Evolutionary conservation across 2,329 filamentous ascomycete species (phyloP).

Genomic region (Paradendryphiella salina): DNA sequence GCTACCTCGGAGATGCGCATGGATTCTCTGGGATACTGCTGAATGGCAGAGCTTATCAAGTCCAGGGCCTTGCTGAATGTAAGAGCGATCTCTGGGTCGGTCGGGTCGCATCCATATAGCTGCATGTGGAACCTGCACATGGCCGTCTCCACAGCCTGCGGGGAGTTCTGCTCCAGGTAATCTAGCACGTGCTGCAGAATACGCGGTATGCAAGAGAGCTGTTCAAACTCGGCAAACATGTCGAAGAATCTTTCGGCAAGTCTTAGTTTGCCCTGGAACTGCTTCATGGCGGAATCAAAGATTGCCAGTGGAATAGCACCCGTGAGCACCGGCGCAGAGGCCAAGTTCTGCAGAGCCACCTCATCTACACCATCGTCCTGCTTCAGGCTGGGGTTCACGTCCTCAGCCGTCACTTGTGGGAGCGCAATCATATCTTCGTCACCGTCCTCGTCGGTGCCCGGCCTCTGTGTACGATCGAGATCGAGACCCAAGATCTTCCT

Average conservation of each 20-base stretch:
- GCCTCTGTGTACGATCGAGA: constrained; percentile 47
- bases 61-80: constrained; percentile 68
- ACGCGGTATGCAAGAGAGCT: constrained; percentile 64
- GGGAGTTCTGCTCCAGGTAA: constrained; percentile 62
- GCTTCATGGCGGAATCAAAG: constrained; percentile 81
- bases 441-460: constrained; percentile 52
- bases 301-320: constrained; percentile 94
- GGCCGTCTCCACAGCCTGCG: constrained; percentile 60
- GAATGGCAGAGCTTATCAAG: constrained; percentile 59
- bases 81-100: constrained; percentile 71
- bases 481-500: constrained; percentile 69
- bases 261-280: constrained; percentile 68
- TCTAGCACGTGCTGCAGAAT: constrained; percentile 76
- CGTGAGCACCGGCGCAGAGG: constrained; percentile 76
- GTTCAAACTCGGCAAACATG: constrained; percentile 71
- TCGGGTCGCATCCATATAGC: constrained; percentile 65
- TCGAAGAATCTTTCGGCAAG: constrained; percentile 79
- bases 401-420: constrained; percentile 64
- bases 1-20: constrained; percentile 52
- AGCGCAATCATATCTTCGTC: constrained; percentile 58
- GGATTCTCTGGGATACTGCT: constrained; percentile 41
- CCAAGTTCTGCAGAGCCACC: constrained; percentile 64
- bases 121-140: constrained; percentile 73
- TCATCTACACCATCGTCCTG: constrained; percentile 56
- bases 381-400: constrained; percentile 60